Base-by-base conservation (phyloP, 2,329 filamentous ascomycete genomes). In the Sphaerulina musiva region DNA sequence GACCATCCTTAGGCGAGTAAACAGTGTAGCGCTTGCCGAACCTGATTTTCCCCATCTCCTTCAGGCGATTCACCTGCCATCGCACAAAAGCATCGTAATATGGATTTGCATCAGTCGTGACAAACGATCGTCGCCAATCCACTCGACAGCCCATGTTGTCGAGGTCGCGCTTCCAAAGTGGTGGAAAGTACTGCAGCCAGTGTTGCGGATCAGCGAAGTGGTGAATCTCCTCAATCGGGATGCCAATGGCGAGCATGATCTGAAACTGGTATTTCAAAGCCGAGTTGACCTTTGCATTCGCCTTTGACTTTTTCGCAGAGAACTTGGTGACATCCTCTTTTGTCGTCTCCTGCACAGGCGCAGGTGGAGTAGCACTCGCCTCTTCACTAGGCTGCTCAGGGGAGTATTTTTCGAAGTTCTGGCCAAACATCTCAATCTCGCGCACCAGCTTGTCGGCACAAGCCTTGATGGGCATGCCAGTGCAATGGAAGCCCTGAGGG, bases 381-480 rank as follows among this genome's bases (percentile, higher is more conserved):
- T 76, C 72, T 52, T 75, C 72, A 41, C 75, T 58, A 40, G 66
- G 62, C 2, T 77, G 74, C 9, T 86, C 82, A 52, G 83, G 81
- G 51, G 80, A 78, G 72, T 89, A 95, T 45, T 80, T 77, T 67
- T 91, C 85, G 59, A 97, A 97, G 66, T 90, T 84, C 68, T 86
- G 75, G 20, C 93, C 93, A 67, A 97, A 98, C 74, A 86, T 78
- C 73, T 88, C 83, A 53, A 97, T 85, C 74, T 98, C 93, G 59
- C 89, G 84, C 55, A 86, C 83, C 44, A 98, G 82, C 78, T 97
- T 97, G 77, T 98, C 92, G 51, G 93, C 90, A 67, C 89, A 95
- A 5, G 93, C 91, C 74, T 96, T 96, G 78, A 98, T 98, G 44
- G 91, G 90, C 86, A 98, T 95, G 65, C 93, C 93, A 0, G 92